These are phyloP conservation scores for Quercus aquifolioides DNA, from an alignment of 306 rosid genomes.

Conservation along the genomic window DNA sequence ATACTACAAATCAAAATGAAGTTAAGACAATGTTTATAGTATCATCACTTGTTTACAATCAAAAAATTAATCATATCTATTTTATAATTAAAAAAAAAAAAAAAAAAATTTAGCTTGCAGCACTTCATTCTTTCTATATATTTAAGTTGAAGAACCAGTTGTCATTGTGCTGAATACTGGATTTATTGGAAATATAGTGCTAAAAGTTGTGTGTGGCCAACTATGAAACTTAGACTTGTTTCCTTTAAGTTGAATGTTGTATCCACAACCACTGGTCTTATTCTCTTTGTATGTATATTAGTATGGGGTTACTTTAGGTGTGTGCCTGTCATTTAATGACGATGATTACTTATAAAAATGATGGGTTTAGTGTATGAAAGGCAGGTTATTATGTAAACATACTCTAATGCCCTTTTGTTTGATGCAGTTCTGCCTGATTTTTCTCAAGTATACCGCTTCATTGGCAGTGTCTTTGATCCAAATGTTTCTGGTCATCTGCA, in stretches of 20 bases:
- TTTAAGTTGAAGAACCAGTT: neutral
- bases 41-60: neutral
- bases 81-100: too few relatives aligned
- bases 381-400: neutral
- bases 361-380: neutral
- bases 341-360: neutral
- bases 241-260: neutral
- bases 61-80: neutral
- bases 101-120: neutral
- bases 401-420: neutral
- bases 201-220: neutral
- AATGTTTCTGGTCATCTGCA: conserved; percentile 66
- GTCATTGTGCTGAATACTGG: neutral
- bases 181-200: neutral
- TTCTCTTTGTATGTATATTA: neutral
- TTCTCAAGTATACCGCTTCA: conserved; percentile 75
- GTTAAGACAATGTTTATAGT: neutral
- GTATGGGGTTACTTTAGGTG: neutral
- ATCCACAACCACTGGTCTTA: neutral
- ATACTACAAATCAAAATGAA: neutral
- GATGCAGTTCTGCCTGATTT: conserved; percentile 96
- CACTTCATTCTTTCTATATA: neutral
- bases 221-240: neutral
- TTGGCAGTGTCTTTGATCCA: conserved; percentile 96
- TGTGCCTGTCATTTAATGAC: neutral